Conservation (phyloP, 768 basidiomycete genomes). For the Coprinopsis marcescibilis region DNA sequence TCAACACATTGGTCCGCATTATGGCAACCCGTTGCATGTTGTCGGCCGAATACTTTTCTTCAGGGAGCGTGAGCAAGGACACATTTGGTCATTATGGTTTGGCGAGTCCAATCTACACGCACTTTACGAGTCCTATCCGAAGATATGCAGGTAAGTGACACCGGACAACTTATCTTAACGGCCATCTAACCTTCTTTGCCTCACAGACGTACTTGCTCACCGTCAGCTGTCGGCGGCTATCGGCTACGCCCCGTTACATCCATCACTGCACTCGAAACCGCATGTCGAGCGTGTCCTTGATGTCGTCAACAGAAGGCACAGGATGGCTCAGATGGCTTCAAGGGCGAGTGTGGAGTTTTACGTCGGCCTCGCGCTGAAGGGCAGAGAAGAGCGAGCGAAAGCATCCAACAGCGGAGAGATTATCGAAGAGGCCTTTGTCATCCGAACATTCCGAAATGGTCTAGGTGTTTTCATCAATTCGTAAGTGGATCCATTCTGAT, state of each 20-base stretch:
- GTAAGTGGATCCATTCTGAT: slow-evolving; percentile 41
- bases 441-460: slow-evolving; percentile 91
- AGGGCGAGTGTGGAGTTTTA: slow-evolving; percentile 97
- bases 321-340: slow-evolving; percentile 97
- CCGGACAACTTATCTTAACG: neutral
- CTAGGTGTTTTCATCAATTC: slow-evolving; percentile 93
- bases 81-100: slow-evolving; percentile 97
- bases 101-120: slow-evolving; percentile 96
- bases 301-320: slow-evolving; percentile 85
- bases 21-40: slow-evolving; percentile 99
- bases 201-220: slow-evolving; percentile 83
- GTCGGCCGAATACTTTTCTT: slow-evolving; percentile 96
- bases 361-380: slow-evolving; percentile 86
- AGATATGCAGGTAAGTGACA: slow-evolving; percentile 76
- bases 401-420: slow-evolving; percentile 36
- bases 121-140: slow-evolving; percentile 96
- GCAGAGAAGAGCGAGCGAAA: slow-evolving; percentile 41
- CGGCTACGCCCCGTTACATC: slow-evolving; percentile 74
- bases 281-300: slow-evolving; percentile 84
- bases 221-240: slow-evolving; percentile 92
- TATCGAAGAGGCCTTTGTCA: slow-evolving; percentile 85
- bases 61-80: slow-evolving; percentile 87
- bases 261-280: slow-evolving; percentile 79
- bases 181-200: neutral
- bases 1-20: slow-evolving; percentile 96